Conservation (phyloP, 139 green algal genomes). For the Ulvella scutata region DNA sequence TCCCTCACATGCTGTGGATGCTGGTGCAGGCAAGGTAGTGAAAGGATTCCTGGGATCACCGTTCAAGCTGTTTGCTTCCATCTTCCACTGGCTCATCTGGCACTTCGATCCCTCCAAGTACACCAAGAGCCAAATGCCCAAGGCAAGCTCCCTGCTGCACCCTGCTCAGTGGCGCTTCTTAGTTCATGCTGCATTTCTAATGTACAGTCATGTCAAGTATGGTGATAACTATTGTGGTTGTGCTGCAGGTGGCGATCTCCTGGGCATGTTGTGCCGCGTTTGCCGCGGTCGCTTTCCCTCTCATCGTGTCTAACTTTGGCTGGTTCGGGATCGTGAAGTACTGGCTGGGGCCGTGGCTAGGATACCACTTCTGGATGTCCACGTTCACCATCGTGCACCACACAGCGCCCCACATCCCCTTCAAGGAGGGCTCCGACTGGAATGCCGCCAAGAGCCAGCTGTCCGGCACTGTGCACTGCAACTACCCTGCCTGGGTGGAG, state of each 20-base stretch:
- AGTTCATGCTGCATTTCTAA: not conserved
- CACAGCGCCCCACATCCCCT: conserved; percentile 95
- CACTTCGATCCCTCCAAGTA: conserved; percentile 84
- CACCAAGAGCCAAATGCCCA: conserved; percentile 57
- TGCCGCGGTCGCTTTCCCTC: conserved; percentile 39
- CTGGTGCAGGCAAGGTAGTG: conserved; percentile 23
- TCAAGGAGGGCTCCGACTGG: conserved; percentile 79
- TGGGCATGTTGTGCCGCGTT: conserved; percentile 55
- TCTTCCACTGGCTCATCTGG: conserved; percentile 81
- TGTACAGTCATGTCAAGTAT: too few species aligned
- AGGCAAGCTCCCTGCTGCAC: conserved; percentile 25
- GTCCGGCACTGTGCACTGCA: conserved; percentile 88
- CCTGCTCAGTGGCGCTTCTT: too few species aligned
- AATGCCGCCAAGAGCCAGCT: conserved; percentile 83
- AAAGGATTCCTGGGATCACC: conserved; percentile 73
- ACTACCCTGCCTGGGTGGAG: conserved; percentile 88
- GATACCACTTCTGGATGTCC: conserved; percentile 98
- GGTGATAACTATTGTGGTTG: too few species aligned
- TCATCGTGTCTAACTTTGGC: conserved; percentile 57
- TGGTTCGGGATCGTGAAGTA: conserved; percentile 69
- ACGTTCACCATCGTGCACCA: conserved; percentile 98
- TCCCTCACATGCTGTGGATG: too few species aligned
- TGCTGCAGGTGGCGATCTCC: conserved; percentile 41
- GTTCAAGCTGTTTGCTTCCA: conserved; percentile 74
- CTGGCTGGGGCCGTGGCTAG: conserved; percentile 95